Percentiles rank a stretch among this genome's conserved stretches.
These are phyloP conservation scores for Iris pallida DNA, from an alignment of 116 monocot genomes.

Conservation along the genomic window DNA sequence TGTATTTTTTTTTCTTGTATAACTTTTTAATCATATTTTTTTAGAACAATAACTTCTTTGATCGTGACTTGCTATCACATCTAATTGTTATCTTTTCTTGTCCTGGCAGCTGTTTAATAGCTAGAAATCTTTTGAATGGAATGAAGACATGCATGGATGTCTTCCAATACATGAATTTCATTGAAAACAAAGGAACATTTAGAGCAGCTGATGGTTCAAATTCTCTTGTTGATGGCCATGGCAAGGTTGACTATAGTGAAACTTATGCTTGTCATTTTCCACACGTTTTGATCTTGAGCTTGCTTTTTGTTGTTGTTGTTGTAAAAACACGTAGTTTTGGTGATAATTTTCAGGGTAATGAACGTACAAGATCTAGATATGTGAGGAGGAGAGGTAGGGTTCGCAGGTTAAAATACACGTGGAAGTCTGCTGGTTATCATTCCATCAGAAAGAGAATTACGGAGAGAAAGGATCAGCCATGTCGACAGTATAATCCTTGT, in stretches of 20 bases:
- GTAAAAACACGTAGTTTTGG: not conserved
- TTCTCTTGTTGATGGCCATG: slow-evolving; percentile 61
- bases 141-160: slow-evolving; percentile 91
- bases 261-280: slow-evolving; percentile 6
- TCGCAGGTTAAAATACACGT: slow-evolving; percentile 88
- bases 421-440: slow-evolving; percentile 96
- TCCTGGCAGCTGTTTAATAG: slow-evolving; percentile 77
- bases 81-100: slow-evolving; percentile 15
- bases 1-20: no score
- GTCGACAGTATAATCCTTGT: slow-evolving; percentile 92
- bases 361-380: slow-evolving; percentile 80
- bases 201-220: slow-evolving; percentile 46
- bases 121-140: slow-evolving; percentile 92
- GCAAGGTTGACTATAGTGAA: slow-evolving; percentile 41
- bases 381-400: slow-evolving; percentile 88
- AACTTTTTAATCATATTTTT: no score
- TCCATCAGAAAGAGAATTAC: slow-evolving; percentile 88
- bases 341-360: slow-evolving; percentile 45
- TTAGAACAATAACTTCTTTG: not conserved
- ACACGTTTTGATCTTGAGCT: slow-evolving; percentile 1
- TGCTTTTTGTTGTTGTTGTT: not conserved
- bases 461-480: slow-evolving; percentile 94
- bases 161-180: slow-evolving; percentile 66
- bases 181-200: slow-evolving; percentile 54
- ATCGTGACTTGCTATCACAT: not conserved